phyloP scores from a whole-genome alignment of 1,284 basidiomycete genomes.

The Tremellales sp. region DNA sequence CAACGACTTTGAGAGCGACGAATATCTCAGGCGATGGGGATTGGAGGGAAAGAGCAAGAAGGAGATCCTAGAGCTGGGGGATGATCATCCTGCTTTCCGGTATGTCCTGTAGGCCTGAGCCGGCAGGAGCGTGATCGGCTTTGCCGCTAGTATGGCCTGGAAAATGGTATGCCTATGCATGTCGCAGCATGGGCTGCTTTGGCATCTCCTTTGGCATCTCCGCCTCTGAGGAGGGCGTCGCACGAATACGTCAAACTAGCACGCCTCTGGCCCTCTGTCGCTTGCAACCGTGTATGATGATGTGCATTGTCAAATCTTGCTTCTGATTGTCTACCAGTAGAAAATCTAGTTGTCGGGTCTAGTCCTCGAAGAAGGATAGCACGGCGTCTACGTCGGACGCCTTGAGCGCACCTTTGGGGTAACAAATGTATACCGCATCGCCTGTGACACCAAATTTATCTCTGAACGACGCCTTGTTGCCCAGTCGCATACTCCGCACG shows the following conservation, averaged over 20 bases:
- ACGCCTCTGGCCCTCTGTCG: too few species aligned
- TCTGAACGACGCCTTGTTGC: constrained; percentile 53
- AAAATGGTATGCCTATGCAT: too few species aligned
- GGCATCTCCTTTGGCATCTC: too few species aligned
- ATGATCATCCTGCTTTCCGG: constrained; percentile 46
- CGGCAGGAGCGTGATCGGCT: too few species aligned
- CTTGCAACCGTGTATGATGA: too few species aligned
- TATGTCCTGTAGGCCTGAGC: constrained; percentile 28
- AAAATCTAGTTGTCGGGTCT: too few species aligned
- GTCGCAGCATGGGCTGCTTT: too few species aligned
- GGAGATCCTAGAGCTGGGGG: constrained; percentile 51
- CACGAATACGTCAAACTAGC: too few species aligned
- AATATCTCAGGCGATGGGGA: constrained; percentile 44
- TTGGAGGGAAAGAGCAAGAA: constrained; percentile 45
- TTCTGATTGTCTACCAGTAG: too few species aligned
- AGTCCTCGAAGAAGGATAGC: constrained; percentile 21
- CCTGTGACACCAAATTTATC: constrained; percentile 39
- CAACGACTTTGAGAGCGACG: constrained; percentile 46
- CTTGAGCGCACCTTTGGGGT: constrained; percentile 25
- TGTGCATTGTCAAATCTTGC: too few species aligned
- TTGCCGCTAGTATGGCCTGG: too few species aligned
- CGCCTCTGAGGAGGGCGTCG: too few species aligned
- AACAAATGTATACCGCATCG: constrained; percentile 30
- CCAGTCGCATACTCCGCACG: constrained; percentile 49
- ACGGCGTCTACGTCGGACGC: constrained; percentile 17